Evolutionary conservation across 306 rosid genomes (phyloP), one percentile per base, ranked within the genome.

Genomic region (Erythrophleum fordii): DNA sequence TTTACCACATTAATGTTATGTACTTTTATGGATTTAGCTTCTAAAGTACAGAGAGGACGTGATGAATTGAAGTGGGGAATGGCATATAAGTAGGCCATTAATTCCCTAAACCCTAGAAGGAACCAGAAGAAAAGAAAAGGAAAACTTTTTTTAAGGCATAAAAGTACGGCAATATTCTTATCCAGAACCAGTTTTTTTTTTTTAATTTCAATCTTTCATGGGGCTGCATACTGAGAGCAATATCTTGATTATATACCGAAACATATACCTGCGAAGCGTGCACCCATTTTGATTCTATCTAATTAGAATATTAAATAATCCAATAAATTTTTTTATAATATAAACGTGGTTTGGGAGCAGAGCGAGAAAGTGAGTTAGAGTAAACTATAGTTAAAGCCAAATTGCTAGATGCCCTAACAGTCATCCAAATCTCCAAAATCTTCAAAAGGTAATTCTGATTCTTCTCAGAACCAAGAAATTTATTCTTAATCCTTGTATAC

Each of bases 401-500:
- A 85, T 72, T 85, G 80, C 85, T 72, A 66, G 60, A 77, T 85
- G 60, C 83, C 72, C 67, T 69, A 62, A 74, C 37, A 14, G 44
- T 56, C 41, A 78, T 75, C 62, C 65, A 80, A 67, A 79, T 86
- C 61, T 81, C 58, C 77, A 51, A 80, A 84, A 84, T 83, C 88
- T 83, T 66, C 5, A 12, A 65, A 85, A 83, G 77, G 28, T 70
- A 72, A 85, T 87, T 77, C 75, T 48, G 78, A 83, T 89, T 89
- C 87, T 62, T 83, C 80, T 49, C 29, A 17, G 17, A 28, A 35
- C 37, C 49, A 79, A 64, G 44, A 51, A 8, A 45, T 48, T 42
- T 84, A 71, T 85, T 85, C 82, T 80, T 76, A 67, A 85, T 85
- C 74, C 79, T 68, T 69, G 79, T 69, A 75, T 79, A 74, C 70